phyloP scores from a whole-genome alignment of 257 asterid genomes.

The Nicotiana undulata region DNA sequence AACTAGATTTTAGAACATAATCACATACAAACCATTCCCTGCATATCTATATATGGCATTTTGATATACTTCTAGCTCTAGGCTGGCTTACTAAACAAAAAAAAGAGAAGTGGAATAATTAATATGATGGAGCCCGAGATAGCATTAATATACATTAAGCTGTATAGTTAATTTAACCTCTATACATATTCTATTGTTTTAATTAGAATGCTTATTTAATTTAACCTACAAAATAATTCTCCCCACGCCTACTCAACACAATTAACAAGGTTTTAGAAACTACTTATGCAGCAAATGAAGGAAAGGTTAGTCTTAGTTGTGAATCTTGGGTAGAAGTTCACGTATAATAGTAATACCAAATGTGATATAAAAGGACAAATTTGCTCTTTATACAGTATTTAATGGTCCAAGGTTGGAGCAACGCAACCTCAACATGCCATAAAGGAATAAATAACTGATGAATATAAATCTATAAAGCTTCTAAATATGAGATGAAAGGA shows the following conservation, averaged over 20 bases:
- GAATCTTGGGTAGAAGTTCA: background rate
- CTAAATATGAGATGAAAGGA: background rate
- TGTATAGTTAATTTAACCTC: background rate
- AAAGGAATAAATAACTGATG: background rate
- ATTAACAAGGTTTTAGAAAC: background rate
- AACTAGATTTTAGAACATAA: too few relatives aligned
- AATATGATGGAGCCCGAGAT: too few relatives aligned
- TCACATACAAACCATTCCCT: too few relatives aligned
- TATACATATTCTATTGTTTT: too few relatives aligned
- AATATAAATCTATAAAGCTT: background rate
- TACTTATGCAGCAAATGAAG: background rate
- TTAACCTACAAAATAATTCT: background rate
- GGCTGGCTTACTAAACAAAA: too few relatives aligned
- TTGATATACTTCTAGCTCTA: too few relatives aligned
- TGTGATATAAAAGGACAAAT: background rate
- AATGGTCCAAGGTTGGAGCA: background rate
- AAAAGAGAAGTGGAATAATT: too few relatives aligned
- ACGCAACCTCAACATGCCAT: background rate
- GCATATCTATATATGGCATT: too few relatives aligned
- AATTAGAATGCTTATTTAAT: too few relatives aligned
- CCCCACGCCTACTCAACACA: background rate
- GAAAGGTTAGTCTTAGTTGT: background rate
- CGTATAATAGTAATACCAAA: background rate
- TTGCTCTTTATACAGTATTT: background rate
- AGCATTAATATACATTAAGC: too few relatives aligned